Base-by-base conservation (phyloP, 345 rosid species). In the Pugionium cornutum region DNA sequence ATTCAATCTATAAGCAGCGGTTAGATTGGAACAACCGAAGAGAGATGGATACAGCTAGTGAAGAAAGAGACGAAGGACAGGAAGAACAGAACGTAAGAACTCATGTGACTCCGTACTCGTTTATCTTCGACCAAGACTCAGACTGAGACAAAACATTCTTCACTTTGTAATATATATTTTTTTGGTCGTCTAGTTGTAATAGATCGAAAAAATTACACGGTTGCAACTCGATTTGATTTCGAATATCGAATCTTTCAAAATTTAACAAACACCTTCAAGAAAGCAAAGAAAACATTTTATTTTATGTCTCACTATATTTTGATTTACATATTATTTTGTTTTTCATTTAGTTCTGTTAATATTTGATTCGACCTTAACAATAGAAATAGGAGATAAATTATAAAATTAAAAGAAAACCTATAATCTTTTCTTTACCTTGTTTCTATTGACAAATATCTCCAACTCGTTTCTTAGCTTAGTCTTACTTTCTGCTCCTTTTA, bases 61-160 rank as follows among this genome's bases (percentile, higher is more conserved):
- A 59, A 68, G 63, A 33, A 45, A 40, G 58, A 54, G 76, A 28
- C 47, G 62, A 32, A 32, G 65, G 6, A 4, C 6, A 4, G 6
- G 40, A 11, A 43, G 75, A 60, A 45, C 74, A 79, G 36, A 70
- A 54, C 29, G 30, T 29, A 31, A 35, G 60, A 46, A 47, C 63
- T 9, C 50, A 56, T 50, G 76, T 67, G 52, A 61, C 63, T 48
- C 88, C 86, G 32, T 77, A 76, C 63, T 64, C 78, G 79, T 76
- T 78, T 57, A 66, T 89, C 57, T 83, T 82, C 7, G 89, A 86
- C 4, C 88, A 58, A 4, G 91, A 80, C 37, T 75, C 78, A 0
- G 82, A 78, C 47, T 85, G 47, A 82, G 29, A 6, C 47, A 57
- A 33, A 42, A 6, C 42, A 46, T 44, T 37, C 25, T 10, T 53